These are phyloP conservation scores for Boletus subparvulus DNA, from an alignment of 768 basidiomycete genomes.

Conservation along the genomic window DNA sequence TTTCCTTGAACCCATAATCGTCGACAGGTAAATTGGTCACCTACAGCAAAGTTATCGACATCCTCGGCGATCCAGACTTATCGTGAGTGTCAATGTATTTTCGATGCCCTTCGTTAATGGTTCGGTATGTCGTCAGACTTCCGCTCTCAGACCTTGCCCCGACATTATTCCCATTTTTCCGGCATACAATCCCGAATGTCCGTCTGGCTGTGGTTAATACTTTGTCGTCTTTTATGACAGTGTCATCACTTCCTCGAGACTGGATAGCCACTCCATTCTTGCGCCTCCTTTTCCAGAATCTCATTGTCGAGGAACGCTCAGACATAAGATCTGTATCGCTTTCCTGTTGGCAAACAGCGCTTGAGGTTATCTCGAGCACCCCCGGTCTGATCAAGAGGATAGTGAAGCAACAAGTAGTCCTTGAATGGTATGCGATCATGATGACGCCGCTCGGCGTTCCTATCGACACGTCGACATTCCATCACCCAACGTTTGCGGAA, in stretches of 20 bases:
- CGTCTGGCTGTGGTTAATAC: slow-evolving; percentile 92
- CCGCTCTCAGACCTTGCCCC: slow-evolving; percentile 82
- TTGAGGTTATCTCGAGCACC: slow-evolving; percentile 50
- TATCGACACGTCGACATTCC: slow-evolving; percentile 69
- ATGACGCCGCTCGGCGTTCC: slow-evolving; percentile 89
- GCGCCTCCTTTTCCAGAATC: slow-evolving; percentile 88
- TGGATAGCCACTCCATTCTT: slow-evolving; percentile 83
- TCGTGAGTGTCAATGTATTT: slow-evolving; percentile 54
- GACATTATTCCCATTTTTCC: slow-evolving; percentile 92
- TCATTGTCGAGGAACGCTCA: slow-evolving; percentile 83
- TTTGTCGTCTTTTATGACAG: slow-evolving; percentile 80
- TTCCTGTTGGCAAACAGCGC: slow-evolving; percentile 69
- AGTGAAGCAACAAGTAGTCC: slow-evolving; percentile 56
- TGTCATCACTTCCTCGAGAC: slow-evolving; percentile 66
- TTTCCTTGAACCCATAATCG: slow-evolving; percentile 4
- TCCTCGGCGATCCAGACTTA: slow-evolving; percentile 64
- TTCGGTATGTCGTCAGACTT: slow-evolving; percentile 43
- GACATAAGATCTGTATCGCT: slow-evolving; percentile 81
- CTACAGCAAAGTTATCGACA: slow-evolving; percentile 72
- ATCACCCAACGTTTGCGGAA: slow-evolving; percentile 52
- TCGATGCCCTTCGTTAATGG: slow-evolving; percentile 5
- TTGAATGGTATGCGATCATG: slow-evolving; percentile 84
- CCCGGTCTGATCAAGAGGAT: slow-evolving; percentile 51
- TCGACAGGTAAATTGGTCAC: slow-evolving; percentile 75
- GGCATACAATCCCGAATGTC: slow-evolving; percentile 92